Base-by-base conservation (phyloP, 345 rosid genomes). In the Sonneratia caseolaris region DNA sequence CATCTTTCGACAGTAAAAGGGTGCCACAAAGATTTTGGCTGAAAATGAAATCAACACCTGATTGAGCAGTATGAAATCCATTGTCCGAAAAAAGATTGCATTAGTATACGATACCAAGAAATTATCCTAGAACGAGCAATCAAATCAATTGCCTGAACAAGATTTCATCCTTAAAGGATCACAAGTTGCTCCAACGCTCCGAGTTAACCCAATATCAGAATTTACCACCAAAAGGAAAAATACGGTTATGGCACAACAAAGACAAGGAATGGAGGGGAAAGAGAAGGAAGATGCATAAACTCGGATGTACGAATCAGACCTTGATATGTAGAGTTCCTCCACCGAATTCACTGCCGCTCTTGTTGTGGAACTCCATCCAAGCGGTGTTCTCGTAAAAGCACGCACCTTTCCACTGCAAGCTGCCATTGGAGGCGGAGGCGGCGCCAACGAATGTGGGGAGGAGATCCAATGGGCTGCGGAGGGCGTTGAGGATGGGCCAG, bases 261-360 rank as follows among this genome's bases (percentile, higher is more conserved):
- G 22, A 53, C 48, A 64, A 38, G 53, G 22, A 9, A 5, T 64
- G 9, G 21, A 27, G 32, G 32, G 32, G 32, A 27, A 27, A 27
- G 32, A 27, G 32, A 16, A 19, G 40, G 21, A 64, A 27, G 12
- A 3, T 32, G 2, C 35, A 40, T 7, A n/a, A 22, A 18, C 8
- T n/a, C 0, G 69, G 49, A 40, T 43, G 64, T 1, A 45, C 35
- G 21, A 18, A 10, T 18, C 51, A 0, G 27, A 95, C 99, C 98
- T 90, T 82, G 66, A 95, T 74, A 71, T 92, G 98, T 75, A 95
- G 97, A 48, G 98, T 92, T 4, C 99, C 98, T 5, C 99, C 98
- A 1, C 99, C 97, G 64, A 91, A 92, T 70, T 92, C 83, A 72
- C 86, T 71, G 21, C 89, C 97, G 53, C 85, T 82, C 70, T 92